Evolutionary conservation across 192 early-diverging fungal genomes (phyloP).

Genomic region (Phycomyces blakesleeanus): DNA sequence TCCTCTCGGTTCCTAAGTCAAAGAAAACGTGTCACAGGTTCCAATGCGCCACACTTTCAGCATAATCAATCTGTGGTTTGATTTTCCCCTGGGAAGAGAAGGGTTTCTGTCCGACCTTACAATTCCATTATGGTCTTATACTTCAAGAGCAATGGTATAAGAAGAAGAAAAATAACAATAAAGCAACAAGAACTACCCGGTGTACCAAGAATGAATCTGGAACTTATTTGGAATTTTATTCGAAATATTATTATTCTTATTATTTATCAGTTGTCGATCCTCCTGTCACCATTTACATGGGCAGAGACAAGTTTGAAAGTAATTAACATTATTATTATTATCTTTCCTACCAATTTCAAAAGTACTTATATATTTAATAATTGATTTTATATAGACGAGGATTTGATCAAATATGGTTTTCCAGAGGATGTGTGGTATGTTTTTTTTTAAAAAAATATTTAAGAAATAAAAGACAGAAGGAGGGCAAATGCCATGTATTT

Average conservation of each 20-base stretch:
- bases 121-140: background rate
- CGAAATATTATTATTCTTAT: no score
- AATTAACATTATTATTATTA: slow-evolving; percentile 10
- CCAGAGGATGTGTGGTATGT: slow-evolving; percentile 85
- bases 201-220: no score
- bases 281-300: slow-evolving; percentile 89
- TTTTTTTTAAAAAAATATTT: background rate
- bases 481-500: background rate
- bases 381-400: slow-evolving; percentile 59
- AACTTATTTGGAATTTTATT: no score
- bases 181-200: no score
- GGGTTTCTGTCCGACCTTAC: no score
- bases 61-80: background rate
- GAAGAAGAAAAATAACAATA: no score
- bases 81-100: no score
- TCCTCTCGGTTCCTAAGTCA: background rate
- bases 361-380: slow-evolving; percentile 3
- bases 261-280: slow-evolving; percentile 68
- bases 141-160: background rate
- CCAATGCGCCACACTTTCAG: background rate
- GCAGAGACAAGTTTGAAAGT: slow-evolving; percentile 98
- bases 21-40: background rate
- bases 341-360: background rate
- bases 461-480: background rate
- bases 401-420: slow-evolving; percentile 92